Base-by-base conservation (phyloP, 352 stramenopile species). In the Phytopythium sindhum region DNA sequence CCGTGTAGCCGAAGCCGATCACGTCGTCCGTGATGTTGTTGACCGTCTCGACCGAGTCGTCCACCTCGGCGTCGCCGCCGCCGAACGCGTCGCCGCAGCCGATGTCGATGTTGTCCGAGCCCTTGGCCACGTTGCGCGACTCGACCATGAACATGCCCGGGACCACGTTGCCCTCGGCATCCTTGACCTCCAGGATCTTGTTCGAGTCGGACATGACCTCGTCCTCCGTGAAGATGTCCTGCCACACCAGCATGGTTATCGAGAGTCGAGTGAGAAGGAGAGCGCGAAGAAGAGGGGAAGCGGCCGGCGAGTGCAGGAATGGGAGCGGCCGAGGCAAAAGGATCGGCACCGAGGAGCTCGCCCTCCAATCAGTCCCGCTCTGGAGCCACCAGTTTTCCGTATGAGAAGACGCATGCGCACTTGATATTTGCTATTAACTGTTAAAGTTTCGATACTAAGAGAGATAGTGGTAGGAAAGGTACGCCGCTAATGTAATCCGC, bases 171-270 rank as follows among this genome's bases (percentile, higher is more conserved):
- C 78, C 78, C 65, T 76, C 72, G 39, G 70, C 61, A 65, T 88
- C 78, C 68, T 79, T 80, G 65, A 78, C 81, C 45, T 70, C 68
- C 4, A 45, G 23, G 8, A 81, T 69, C 62, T 85, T 85, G 74
- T 77, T 67, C 28, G 76, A 84, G 76, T 88, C 78, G 50, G 78
- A 88, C 69, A 88, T 81, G 15, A 85, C 78, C 70, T 88, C 78
- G 57, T 88, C 78, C 33, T 88, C 77, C 57, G 78, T 88, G 70
- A 88, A 88, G 56, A 88, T 65, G 68, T 88, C 78, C 72, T 84
- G 74, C 78, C 78, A 88, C 63, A 88, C 78, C 67, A 88, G 77
- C 78, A 88, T 88, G 47, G 63, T 74, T 35, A 47, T 56, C 33
- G 69, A n/a, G 52, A 67, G n/a, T n/a, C 68, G 67, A 4, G 45